Percentiles rank a stretch among this genome's conserved stretches.
Evolutionary conservation across 768 basidiomycete species (phyloP).

Genomic region (Hemileccinum impolitum): DNA sequence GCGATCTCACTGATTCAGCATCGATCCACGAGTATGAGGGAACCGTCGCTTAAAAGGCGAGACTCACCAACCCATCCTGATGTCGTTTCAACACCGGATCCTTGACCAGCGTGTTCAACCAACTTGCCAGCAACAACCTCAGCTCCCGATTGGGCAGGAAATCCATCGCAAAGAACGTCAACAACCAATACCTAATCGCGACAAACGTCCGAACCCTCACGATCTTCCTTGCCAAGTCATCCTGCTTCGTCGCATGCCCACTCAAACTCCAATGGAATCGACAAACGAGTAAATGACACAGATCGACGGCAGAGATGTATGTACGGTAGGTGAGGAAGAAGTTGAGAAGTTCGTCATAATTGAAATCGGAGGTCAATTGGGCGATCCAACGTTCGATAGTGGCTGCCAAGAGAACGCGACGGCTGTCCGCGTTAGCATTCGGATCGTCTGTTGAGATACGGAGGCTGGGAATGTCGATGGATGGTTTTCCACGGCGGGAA

Average conservation of each 20-base stretch:
- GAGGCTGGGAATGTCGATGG: slow-evolving; percentile 27
- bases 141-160: slow-evolving; percentile 80
- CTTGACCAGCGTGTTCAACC: slow-evolving; percentile 74
- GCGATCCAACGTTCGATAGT: slow-evolving; percentile 94
- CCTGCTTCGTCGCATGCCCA: slow-evolving; percentile 37
- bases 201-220: slow-evolving; percentile 89
- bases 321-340: slow-evolving; percentile 93
- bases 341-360: slow-evolving; percentile 82
- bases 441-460: slow-evolving; percentile 25
- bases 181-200: slow-evolving; percentile 85
- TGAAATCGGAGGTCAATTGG: slow-evolving; percentile 81
- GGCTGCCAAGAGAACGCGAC: slow-evolving; percentile 70
- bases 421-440: slow-evolving; percentile 23
- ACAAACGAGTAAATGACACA: slow-evolving; percentile 78
- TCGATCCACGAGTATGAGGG: not conserved
- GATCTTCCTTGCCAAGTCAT: slow-evolving; percentile 70
- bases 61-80: slow-evolving; percentile 69
- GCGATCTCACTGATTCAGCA: slow-evolving; percentile 7
- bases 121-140: slow-evolving; percentile 66
- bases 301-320: slow-evolving; percentile 74
- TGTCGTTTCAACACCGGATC: slow-evolving; percentile 69
- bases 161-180: slow-evolving; percentile 88
- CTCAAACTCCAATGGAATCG: slow-evolving; percentile 87
- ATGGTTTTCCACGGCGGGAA: slow-evolving; percentile 36
- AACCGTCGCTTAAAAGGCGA: not conserved